phyloP scores from a whole-genome alignment of 768 basidiomycete species.

The Suillus subaureus region DNA sequence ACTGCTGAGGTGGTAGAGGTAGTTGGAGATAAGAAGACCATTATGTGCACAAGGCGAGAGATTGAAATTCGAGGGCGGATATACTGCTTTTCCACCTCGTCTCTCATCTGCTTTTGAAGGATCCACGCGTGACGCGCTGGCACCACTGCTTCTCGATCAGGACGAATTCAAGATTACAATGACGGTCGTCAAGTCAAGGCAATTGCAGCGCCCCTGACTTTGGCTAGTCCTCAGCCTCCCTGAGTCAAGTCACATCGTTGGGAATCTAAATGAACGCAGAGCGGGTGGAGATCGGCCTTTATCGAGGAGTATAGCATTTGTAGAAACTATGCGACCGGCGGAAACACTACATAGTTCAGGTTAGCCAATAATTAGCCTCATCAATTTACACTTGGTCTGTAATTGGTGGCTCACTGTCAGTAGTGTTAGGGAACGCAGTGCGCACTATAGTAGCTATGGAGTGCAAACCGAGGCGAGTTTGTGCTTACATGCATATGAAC shows the following conservation, averaged over 20 bases:
- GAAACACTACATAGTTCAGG: not conserved
- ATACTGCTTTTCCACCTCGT: no score
- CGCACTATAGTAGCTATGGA: not conserved
- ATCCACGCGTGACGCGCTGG: not conserved
- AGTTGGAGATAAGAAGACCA: slow-evolving; percentile 29
- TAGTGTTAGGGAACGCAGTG: not conserved
- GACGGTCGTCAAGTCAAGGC: not conserved
- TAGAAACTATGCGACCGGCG: not conserved
- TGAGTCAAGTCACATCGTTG: not conserved
- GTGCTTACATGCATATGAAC: not conserved
- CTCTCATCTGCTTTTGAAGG: slow-evolving; percentile 3
- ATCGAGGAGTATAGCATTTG: not conserved
- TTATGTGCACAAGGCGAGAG: slow-evolving; percentile 10
- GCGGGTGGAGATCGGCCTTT: no score
- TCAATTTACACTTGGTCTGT: not conserved
- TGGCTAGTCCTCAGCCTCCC: slow-evolving; percentile 1
- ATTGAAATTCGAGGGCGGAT: not conserved
- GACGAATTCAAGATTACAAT: not conserved
- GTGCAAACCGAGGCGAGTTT: not conserved
- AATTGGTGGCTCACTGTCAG: not conserved
- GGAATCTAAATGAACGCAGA: not conserved
- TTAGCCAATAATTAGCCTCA: not conserved
- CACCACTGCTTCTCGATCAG: not conserved
- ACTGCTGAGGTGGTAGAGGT: slow-evolving; percentile 14
- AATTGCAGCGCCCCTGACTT: slow-evolving; percentile 1